A percentile compares a stretch with the other conserved stretches of the same genome.
Conservation (phyloP, 208 protist species). For the Leishmania gerbilli region DNA sequence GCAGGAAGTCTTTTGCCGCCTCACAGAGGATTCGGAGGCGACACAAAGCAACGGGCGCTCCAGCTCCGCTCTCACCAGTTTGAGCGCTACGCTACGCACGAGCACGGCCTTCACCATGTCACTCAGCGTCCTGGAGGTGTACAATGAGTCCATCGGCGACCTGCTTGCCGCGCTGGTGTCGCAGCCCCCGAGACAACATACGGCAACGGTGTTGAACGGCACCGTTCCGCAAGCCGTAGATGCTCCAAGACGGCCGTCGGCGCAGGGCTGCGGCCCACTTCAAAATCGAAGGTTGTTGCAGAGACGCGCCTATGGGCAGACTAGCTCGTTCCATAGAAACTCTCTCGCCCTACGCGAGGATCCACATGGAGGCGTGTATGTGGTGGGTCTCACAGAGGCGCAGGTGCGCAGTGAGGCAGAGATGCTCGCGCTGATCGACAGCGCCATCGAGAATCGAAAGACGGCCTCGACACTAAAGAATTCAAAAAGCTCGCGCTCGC, state of each 20-base stretch:
- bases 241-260: background rate
- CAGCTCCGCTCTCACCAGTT: background rate
- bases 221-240: background rate
- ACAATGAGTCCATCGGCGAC: conserved; percentile 94
- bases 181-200: background rate
- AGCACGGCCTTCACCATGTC: conserved; percentile 27
- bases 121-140: conserved; percentile 92
- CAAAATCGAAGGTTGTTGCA: background rate
- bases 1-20: conserved; percentile 76
- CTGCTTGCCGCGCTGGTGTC: conserved; percentile 45
- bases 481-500: conserved; percentile 88
- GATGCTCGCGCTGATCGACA: conserved; percentile 77
- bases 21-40: conserved; percentile 46
- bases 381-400: conserved; percentile 74
- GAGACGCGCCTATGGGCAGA: conserved; percentile 4
- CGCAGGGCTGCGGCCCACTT: background rate
- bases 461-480: conserved; percentile 95
- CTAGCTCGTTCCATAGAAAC: background rate
- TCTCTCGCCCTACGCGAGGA: conserved; percentile 87
- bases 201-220: background rate
- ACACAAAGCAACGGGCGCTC: background rate
- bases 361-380: conserved; percentile 77
- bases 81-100: background rate
- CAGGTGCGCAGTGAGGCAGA: conserved; percentile 66
- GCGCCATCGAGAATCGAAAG: conserved; percentile 83